phyloP scores from a whole-genome alignment of 257 asterid genomes.

The Osmanthus fragrans region DNA sequence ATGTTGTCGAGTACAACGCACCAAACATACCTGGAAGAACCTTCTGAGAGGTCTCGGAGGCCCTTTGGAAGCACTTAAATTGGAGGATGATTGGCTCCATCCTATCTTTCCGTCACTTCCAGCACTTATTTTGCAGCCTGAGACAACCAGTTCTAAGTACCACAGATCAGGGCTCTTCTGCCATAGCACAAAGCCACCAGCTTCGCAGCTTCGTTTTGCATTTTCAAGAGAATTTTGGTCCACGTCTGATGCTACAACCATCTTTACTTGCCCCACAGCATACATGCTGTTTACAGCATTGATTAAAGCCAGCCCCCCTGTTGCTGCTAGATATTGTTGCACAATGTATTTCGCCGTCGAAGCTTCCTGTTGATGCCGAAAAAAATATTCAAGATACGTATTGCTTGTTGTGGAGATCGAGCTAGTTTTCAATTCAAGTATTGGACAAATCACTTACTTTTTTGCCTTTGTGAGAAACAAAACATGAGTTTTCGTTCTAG shows the following conservation, averaged over 20 bases:
- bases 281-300: conserved; percentile 72
- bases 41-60: conserved; percentile 88
- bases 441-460: no score
- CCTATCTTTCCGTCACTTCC: conserved; percentile 85
- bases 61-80: conserved; percentile 54
- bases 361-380: conserved; percentile 52
- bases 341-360: conserved; percentile 89
- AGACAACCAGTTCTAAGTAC: conserved; percentile 81
- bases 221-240: conserved; percentile 29
- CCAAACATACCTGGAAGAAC: conserved; percentile 74
- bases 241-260: conserved; percentile 52
- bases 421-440: no score
- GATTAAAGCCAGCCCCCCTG: conserved; percentile 75
- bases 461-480: no score
- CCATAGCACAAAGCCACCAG: conserved; percentile 93
- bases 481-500: no score
- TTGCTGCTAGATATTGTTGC: conserved; percentile 89
- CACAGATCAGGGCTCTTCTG: conserved; percentile 89
- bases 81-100: conserved; percentile 80
- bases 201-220: conserved; percentile 38
- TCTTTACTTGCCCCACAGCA: conserved; percentile 82
- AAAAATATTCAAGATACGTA: no score
- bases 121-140: conserved; percentile 69
- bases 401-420: no score
- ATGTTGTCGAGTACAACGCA: not conserved